Base-by-base conservation (phyloP, 805 yeast genomes). In the Ogataea kodamae region DNA sequence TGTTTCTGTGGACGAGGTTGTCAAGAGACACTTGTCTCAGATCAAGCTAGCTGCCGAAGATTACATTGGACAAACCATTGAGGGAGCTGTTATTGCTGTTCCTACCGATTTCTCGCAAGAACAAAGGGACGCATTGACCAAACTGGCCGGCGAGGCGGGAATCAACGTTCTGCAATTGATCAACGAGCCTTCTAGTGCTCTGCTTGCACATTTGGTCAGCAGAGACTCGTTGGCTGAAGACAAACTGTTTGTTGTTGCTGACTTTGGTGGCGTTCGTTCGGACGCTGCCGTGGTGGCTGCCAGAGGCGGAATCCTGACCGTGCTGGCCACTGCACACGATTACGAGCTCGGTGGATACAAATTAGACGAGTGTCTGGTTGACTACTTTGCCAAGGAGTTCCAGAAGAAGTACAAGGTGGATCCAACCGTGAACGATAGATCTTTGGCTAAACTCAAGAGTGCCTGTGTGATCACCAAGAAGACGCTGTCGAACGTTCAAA, bases 211-310 rank as follows among this genome's bases (percentile, higher is more conserved):
- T 56, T 67, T 77, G 40, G 64, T 74, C 24, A 60, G 68, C 36
- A 67, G 74, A 27, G 76, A 72, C 43, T 62, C 65, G 35, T 60
- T 72, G 42, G 50, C 52, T 36, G 64, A 76, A 47, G 95, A 87
- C 64, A 81, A 81, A 68, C 63, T 85, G 40, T 80, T 80, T 54
- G 94, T 87, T 30, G 96, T 92, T 49, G 94, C 95, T 35, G 98
- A 92, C 64, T 85, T 92, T 54, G 98, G 98, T 61, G 97, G 96
- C 57, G 73, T 88, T 50, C 76, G 97, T 65, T 81, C 95, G 25
- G 97, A 92, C 58, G 96, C 89, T 43, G 96, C 97, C 40, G 89
- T 92, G 32, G 68, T 92, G 52, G 79, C 97, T 24, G 84, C 81
- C 34, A 80, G 97, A 69, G 96, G 96, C 45, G 98, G 98, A 54